Base-by-base conservation (phyloP, 306 rosid species). In the Calophaca sinica region DNA sequence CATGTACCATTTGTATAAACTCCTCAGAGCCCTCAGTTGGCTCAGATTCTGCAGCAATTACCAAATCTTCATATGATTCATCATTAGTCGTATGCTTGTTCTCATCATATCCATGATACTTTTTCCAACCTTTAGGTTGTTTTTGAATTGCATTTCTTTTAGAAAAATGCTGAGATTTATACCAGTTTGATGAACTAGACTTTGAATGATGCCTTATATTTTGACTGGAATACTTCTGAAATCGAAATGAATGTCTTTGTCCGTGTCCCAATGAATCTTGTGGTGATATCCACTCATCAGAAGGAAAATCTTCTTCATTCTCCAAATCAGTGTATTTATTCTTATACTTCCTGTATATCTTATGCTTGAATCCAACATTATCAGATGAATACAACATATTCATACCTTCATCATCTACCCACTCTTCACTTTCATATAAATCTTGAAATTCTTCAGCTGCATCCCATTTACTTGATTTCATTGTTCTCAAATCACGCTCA, bases 11-110 rank as follows among this genome's bases (percentile, higher is more conserved):
- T 86, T 86, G 93, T 72, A 79, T 79, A 71, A 94, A 94, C 86
- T 91, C 91, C 53, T 90, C 96, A 48, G 97, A 86, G 58, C 88
- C 93, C 87, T 89, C 96, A 3, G 87, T 41, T 39, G 89, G 91
- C 73, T 87, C 89, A 53, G 83, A 69, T 71, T 84, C 91, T 50
- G 81, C 80, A 71, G 87, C 81, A 76, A 15, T 71, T 35, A 13
- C 53, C 88, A 79, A 83, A 80, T 87, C 88, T 79, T 91, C 93
- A 74, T 84, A 86, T 77, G 82, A 75, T 66, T 80, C 85, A 72
- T 82, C 90, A 64, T 88, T 86, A 79, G 79, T 70, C 57, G 68
- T 70, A 59, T 64, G 83, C 49, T 46, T 76, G 76, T 82, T 80
- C 71, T 86, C 97, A 72, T 63, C 50, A 67, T 80, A 77, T 59